Conservation (phyloP, 345 rosid genomes). For the Tarenaya hassleriana region DNA sequence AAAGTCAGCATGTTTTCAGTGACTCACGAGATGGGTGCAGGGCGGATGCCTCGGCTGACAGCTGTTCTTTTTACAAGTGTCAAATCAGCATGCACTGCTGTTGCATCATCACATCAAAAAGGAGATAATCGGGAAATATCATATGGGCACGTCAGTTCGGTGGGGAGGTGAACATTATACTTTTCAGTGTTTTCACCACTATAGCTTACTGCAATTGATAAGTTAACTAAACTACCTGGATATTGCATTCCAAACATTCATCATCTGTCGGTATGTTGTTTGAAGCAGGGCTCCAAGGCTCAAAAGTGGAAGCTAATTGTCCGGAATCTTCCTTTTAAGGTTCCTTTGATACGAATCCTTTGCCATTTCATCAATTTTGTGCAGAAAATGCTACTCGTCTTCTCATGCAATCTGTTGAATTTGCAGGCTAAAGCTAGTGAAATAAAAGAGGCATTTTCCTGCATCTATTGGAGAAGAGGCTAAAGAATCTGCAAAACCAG, state of each 20-base stretch:
- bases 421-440: conserved; percentile 66
- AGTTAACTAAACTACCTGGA: conserved; percentile 5
- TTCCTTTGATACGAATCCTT: conserved; percentile 23
- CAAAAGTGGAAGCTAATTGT: conserved; percentile 92
- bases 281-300: conserved; percentile 80
- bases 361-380: conserved; percentile 10
- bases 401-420: conserved; percentile 8
- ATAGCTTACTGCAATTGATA: not conserved
- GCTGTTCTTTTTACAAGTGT: conserved; percentile 80
- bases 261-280: conserved; percentile 15
- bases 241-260: conserved; percentile 5
- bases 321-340: conserved; percentile 94
- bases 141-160: conserved; percentile 98
- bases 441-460: conserved; percentile 31
- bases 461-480: conserved; percentile 17
- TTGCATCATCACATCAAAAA: conserved; percentile 59
- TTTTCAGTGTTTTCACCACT: not conserved
- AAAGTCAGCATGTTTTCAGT: conserved; percentile 42
- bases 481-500: conserved; percentile 19
- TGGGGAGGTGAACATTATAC: conserved; percentile 66
- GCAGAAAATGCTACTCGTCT: not conserved
- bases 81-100: conserved; percentile 64
- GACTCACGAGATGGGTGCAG: conserved; percentile 90
- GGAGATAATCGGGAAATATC: conserved; percentile 48
- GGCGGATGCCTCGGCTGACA: conserved; percentile 80